Percentiles rank a stretch among this genome's conserved stretches.
phyloP scores from a whole-genome alignment of 257 asterid species.

The Plectranthus barbatus region DNA sequence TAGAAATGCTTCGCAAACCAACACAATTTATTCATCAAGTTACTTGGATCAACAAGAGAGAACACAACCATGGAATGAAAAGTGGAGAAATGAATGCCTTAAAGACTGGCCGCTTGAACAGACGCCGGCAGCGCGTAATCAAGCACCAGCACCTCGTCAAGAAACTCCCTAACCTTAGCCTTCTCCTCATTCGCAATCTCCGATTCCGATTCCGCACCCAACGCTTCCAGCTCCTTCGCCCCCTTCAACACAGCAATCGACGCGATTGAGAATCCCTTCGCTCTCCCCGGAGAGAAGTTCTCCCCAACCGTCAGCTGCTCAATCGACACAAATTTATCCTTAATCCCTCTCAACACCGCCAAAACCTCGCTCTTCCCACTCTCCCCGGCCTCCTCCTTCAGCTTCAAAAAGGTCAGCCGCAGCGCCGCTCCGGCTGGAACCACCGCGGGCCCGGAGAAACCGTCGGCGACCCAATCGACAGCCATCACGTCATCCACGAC shows the following conservation, averaged over 20 bases:
- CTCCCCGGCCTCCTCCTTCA: constrained; percentile 47
- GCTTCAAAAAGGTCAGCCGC: constrained; percentile 41
- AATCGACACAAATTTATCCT: constrained; percentile 38
- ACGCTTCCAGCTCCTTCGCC: constrained; percentile 36
- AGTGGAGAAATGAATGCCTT: neutral
- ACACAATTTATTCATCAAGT: too few relatives aligned
- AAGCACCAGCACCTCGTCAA: constrained; percentile 58
- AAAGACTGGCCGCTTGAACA: constrained; percentile 39
- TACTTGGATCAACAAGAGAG: too few relatives aligned
- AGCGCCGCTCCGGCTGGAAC: constrained; percentile 41
- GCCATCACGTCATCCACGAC: constrained; percentile 56
- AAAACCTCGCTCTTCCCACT: constrained; percentile 39
- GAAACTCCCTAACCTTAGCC: constrained; percentile 47
- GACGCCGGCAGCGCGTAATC: constrained; percentile 47
- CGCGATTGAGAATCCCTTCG: constrained; percentile 69
- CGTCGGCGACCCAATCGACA: constrained; percentile 50
- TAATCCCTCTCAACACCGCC: constrained; percentile 33
- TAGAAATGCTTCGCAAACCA: too few relatives aligned
- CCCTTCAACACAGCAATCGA: constrained; percentile 68
- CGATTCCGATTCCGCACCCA: constrained; percentile 41
- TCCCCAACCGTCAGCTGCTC: constrained; percentile 68
- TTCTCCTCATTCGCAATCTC: constrained; percentile 46
- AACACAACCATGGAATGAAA: too few relatives aligned
- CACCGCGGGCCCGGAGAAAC: constrained; percentile 18
- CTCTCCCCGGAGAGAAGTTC: constrained; percentile 73